These are phyloP conservation scores for Lipomyces kockii DNA, from an alignment of 805 yeast genomes.

Conservation along the genomic window DNA sequence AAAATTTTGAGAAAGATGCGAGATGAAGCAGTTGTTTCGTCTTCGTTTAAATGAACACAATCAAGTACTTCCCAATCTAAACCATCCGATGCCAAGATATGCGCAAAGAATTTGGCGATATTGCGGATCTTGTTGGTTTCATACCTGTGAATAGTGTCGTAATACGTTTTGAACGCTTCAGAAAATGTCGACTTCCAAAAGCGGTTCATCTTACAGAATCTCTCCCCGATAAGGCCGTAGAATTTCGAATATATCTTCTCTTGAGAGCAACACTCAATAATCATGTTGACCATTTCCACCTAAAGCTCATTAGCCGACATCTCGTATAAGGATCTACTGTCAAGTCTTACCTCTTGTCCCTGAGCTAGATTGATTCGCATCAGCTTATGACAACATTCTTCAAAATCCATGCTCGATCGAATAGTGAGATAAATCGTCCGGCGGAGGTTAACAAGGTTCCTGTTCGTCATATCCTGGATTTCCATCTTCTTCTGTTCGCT, in stretches of 20 bases:
- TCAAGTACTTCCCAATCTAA: slow-evolving; percentile 67
- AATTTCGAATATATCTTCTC: slow-evolving; percentile 85
- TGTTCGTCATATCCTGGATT: slow-evolving; percentile 71
- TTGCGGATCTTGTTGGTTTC: slow-evolving; percentile 78
- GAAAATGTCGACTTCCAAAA: slow-evolving; percentile 65
- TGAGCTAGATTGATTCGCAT: slow-evolving; percentile 52
- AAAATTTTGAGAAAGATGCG: slow-evolving; percentile 81
- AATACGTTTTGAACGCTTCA: slow-evolving; percentile 59
- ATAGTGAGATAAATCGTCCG: slow-evolving; percentile 79
- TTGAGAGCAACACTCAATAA: slow-evolving; percentile 80
- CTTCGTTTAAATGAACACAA: slow-evolving; percentile 64
- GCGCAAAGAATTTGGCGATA: slow-evolving; percentile 85
- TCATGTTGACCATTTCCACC: slow-evolving; percentile 66
- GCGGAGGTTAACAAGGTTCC: slow-evolving; percentile 65
- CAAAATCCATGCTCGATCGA: slow-evolving; percentile 88
- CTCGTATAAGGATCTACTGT: neutral
- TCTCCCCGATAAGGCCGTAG: slow-evolving; percentile 77
- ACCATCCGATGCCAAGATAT: slow-evolving; percentile 70
- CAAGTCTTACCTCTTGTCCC: slow-evolving; percentile 47
- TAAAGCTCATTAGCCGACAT: slow-evolving; percentile 10
- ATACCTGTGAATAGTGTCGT: slow-evolving; percentile 62
- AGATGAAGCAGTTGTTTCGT: slow-evolving; percentile 72
- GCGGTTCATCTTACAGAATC: slow-evolving; percentile 56
- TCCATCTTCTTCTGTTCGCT: slow-evolving; percentile 37
- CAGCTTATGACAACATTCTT: slow-evolving; percentile 90